These are phyloP conservation scores for Ilex paraguariensis DNA, from an alignment of 305 asterid species.

Conservation along the genomic window DNA sequence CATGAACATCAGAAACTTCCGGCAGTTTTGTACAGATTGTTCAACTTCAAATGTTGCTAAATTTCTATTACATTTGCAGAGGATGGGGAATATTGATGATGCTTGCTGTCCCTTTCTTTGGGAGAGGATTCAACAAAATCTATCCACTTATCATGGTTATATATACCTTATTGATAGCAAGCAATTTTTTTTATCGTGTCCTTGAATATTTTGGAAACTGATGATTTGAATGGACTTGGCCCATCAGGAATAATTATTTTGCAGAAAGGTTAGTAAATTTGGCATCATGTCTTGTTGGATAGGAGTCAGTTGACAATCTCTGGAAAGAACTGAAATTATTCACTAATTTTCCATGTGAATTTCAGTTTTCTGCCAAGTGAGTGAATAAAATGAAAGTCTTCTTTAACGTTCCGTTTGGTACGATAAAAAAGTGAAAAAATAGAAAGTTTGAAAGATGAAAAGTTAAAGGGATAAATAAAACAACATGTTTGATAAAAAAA, in stretches of 20 bases:
- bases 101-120: slow-evolving; percentile 89
- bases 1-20: no score
- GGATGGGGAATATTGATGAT: slow-evolving; percentile 84
- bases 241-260: slow-evolving; percentile 63
- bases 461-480: no score
- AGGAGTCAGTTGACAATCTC: no score
- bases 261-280: slow-evolving; percentile 41
- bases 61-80: slow-evolving; percentile 37
- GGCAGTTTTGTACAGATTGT: no score
- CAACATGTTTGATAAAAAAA: no score
- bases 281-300: neutral
- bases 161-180: slow-evolving; percentile 58
- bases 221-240: slow-evolving; percentile 64
- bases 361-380: no score
- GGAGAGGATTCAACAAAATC: slow-evolving; percentile 66
- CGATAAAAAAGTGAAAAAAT: no score
- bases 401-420: no score
- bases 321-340: no score
- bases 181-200: slow-evolving; percentile 63
- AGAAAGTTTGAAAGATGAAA: no score
- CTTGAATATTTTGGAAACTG: slow-evolving; percentile 54
- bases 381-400: no score
- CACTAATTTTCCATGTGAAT: no score
- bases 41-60: neutral
- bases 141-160: slow-evolving; percentile 79